Conservation (phyloP, 2,329 filamentous ascomycete genomes). For the Penicillium sp. region DNA sequence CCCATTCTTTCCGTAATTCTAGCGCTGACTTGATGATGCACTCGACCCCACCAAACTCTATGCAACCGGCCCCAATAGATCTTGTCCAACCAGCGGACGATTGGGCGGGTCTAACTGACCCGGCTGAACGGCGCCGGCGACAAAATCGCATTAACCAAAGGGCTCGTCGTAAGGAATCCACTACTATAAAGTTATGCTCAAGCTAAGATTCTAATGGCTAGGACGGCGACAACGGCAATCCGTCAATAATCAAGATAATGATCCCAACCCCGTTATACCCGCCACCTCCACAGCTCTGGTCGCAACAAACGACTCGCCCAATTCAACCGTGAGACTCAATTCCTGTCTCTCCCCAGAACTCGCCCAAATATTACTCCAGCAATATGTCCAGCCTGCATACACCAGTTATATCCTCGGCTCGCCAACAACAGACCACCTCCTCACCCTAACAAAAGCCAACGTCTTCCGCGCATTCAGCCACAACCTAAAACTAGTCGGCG, state of each 20-base stretch:
- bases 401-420: constrained; percentile 24
- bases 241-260: constrained; percentile 7
- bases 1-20: constrained; percentile 2
- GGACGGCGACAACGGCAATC: constrained; percentile 21
- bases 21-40: background rate
- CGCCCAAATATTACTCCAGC: constrained; percentile 8
- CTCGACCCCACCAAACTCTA: too few relatives aligned
- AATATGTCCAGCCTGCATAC: constrained; percentile 20
- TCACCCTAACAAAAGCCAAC: constrained; percentile 33
- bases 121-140: constrained; percentile 24
- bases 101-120: constrained; percentile 26
- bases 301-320: background rate
- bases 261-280: constrained; percentile 10
- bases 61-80: too few relatives aligned
- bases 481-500: constrained; percentile 29
- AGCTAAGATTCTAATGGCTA: constrained; percentile 4
- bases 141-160: constrained; percentile 32
- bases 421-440: constrained; percentile 29
- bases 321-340: background rate
- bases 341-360: constrained; percentile 1
- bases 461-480: constrained; percentile 31
- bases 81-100: constrained; percentile 14
- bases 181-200: background rate
- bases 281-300: constrained; percentile 4
- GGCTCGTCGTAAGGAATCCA: constrained; percentile 23